Evolutionary conservation across 2,329 filamentous ascomycete genomes (phyloP).

Genomic region (Colletotrichum tamarilloi): DNA sequence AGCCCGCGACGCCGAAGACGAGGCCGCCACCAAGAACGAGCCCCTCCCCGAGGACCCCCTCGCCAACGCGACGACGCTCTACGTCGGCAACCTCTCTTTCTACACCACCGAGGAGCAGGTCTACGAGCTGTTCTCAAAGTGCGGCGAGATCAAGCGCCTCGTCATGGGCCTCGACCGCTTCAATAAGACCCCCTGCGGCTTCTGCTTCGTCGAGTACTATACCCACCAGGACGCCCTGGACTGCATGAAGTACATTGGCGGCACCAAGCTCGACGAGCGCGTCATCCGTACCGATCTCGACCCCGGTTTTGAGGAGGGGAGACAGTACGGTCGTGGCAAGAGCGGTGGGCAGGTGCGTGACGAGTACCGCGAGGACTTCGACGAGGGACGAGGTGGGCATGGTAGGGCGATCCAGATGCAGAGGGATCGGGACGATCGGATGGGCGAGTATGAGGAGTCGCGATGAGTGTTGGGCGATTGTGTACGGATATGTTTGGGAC

Average conservation of each 20-base stretch:
- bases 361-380: constrained; percentile 97
- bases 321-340: constrained; percentile 95
- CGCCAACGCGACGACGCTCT: constrained; percentile 90
- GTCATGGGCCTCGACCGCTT: constrained; percentile 98
- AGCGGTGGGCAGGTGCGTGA: constrained; percentile 97
- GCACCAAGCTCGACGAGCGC: constrained; percentile 97
- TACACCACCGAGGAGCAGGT: constrained; percentile 99
- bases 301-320: constrained; percentile 93
- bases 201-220: constrained; percentile 99
- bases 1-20: constrained; percentile 57
- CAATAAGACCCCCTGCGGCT: constrained; percentile 97
- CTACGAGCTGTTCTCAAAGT: constrained; percentile 95
- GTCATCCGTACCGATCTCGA: constrained; percentile 96
- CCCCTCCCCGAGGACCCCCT: constrained; percentile 77
- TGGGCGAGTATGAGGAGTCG: constrained; percentile 53
- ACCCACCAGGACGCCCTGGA: constrained; percentile 96
- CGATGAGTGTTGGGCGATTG: not conserved
- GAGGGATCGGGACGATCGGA: constrained; percentile 39
- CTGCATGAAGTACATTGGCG: constrained; percentile 98
- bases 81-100: constrained; percentile 98
- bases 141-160: constrained; percentile 96
- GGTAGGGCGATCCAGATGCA: constrained; percentile 79
- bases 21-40: constrained; percentile 60
- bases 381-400: constrained; percentile 91
- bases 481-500: too few relatives aligned